Percentiles rank a stretch among this genome's conserved stretches.
Conservation (phyloP, 306 rosid species). For the Fagus crenata region DNA sequence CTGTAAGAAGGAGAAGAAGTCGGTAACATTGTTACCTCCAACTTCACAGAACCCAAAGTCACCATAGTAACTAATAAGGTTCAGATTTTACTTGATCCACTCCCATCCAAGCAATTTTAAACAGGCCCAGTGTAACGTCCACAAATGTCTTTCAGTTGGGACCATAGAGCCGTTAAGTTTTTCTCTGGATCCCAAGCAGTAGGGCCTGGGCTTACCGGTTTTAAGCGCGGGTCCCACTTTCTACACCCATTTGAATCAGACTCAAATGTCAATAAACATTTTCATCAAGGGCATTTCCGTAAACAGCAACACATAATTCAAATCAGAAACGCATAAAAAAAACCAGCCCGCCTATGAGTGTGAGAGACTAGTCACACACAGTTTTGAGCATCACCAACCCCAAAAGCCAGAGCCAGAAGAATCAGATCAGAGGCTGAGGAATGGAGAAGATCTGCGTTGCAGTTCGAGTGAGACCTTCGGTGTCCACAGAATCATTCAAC, state of each 20-base stretch:
- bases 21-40: too few species aligned
- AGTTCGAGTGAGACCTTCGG: constrained; percentile 72
- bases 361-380: neutral
- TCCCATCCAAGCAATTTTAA: too few species aligned
- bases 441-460: constrained; percentile 98
- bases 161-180: too few species aligned
- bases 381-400: too few species aligned
- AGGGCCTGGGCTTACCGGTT: neutral
- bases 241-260: neutral
- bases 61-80: too few species aligned
- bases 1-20: too few species aligned
- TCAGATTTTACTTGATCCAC: too few species aligned
- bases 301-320: neutral
- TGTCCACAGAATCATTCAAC: constrained; percentile 40
- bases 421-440: neutral
- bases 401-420: neutral
- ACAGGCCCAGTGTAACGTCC: too few species aligned
- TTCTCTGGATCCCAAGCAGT: too few species aligned
- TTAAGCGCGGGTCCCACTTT: neutral
- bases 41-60: too few species aligned
- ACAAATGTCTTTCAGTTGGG: too few species aligned
- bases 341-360: constrained; percentile 21
- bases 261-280: neutral
- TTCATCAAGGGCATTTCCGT: constrained; percentile 13
- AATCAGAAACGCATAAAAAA: neutral